A percentile compares a stretch with the other conserved stretches of the same genome.
These are phyloP conservation scores for Annulohypoxylon moriforme DNA, from an alignment of 495 filamentous ascomycete species.

Conservation along the genomic window DNA sequence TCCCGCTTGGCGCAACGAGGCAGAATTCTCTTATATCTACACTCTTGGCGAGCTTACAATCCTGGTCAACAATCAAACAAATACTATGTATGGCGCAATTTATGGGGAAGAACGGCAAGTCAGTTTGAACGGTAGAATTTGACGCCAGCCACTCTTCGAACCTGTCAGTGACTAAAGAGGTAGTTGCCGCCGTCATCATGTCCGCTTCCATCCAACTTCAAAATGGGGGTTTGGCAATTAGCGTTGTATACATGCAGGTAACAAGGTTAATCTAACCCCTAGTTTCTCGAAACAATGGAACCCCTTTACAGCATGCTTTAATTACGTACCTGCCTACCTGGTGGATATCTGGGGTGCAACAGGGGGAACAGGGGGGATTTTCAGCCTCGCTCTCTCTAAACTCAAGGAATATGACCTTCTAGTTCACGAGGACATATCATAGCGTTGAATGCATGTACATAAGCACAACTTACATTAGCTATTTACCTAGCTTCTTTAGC, in stretches of 20 bases:
- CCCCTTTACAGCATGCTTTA: no score
- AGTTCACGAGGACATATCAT: not conserved
- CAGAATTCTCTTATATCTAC: not conserved
- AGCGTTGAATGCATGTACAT: not conserved
- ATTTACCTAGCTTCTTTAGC: not conserved
- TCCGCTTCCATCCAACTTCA: not conserved
- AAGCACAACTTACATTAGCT: constrained; percentile 2
- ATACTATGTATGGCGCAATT: not conserved
- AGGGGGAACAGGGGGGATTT: not conserved
- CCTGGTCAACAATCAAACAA: not conserved
- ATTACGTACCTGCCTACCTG: no score
- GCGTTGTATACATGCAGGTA: not conserved
- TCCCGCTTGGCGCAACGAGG: not conserved
- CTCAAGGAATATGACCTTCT: not conserved
- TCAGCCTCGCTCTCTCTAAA: not conserved
- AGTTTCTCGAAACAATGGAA: no score
- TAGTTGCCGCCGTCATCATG: not conserved
- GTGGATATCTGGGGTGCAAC: not conserved
- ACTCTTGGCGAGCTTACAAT: not conserved
- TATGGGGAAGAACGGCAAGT: not conserved
- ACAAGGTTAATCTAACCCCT: not conserved
- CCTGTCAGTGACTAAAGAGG: constrained; percentile 1
- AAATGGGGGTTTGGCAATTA: not conserved
- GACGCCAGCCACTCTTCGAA: not conserved
- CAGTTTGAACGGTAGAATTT: not conserved